Evolutionary conservation across 192 early-diverging fungal species (phyloP).

Genomic region (Backusella luteola): DNA sequence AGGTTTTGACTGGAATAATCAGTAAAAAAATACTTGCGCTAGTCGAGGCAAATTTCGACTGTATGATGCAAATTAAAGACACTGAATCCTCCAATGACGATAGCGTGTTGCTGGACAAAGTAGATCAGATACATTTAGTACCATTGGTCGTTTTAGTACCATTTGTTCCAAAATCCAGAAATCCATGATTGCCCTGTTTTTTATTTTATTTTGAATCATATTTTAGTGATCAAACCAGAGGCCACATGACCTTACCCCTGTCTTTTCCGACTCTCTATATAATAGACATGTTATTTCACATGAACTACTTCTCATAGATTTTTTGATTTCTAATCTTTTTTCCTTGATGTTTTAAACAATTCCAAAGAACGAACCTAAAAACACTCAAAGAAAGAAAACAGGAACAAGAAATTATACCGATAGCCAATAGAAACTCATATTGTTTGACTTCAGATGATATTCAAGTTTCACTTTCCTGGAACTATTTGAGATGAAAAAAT

Average conservation of each 20-base stretch:
- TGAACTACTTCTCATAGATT: neutral
- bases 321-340: constrained; percentile 6
- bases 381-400: neutral
- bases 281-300: neutral
- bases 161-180: neutral
- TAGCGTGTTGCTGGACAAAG: neutral
- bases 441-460: neutral
- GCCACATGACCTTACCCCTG: neutral
- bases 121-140: neutral
- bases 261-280: neutral
- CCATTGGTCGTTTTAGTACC: neutral
- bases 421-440: neutral
- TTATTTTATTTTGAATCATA: neutral
- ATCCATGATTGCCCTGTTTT: neutral
- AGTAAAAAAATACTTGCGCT: neutral
- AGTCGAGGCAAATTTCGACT: neutral
- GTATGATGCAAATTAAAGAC: neutral
- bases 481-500: neutral
- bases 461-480: neutral
- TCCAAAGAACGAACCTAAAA: neutral
- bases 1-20: neutral
- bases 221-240: neutral
- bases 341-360: neutral
- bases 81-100: neutral
- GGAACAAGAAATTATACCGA: neutral